Evolutionary conservation across 495 filamentous ascomycete species (phyloP), one percentile per base, ranked within the genome.

Genomic region (Aspergillus steynii): DNA sequence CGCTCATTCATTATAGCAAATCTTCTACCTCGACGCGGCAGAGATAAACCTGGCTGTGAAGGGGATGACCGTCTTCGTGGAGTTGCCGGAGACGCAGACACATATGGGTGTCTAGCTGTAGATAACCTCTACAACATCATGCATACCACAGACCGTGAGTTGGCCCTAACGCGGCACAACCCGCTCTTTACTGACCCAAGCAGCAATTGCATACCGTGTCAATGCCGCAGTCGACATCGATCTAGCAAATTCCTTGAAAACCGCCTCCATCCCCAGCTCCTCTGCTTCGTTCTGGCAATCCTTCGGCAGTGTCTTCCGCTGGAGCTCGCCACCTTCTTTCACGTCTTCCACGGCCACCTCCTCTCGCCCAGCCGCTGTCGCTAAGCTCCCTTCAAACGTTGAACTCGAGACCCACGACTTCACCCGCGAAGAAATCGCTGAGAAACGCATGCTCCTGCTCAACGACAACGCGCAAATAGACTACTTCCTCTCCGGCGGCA

Each of bases 381-480:
- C 82, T 3, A 90, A 92, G 7, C 82, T 97, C 8, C 95, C 95
- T 0, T 93, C 91, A 0, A 96, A 89, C 57, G 86, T 98, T 10
- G 95, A 99, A 70, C 83, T 99, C 68, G 95, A 97, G 67, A 95
- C 93, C 1, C 95, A 97, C 71, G 89, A 99, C 70, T 99, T 99
- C 69, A 86, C 90, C 3, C 83, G 90, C 25, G 95, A 99, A 72
- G 93, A 97, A 65, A 83, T 96, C 52, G 94, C 93, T 0, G 95
- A 99, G 75, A 91, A 88, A 72, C 88, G 93, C 50, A 90, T 93
- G 68, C 86, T 86, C 59, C 72, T 96, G 37, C 82, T 99, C 3
- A 99, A 99, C 62, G 95, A 98, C 62, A 97, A 97, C 61, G 93
- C 92, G 0, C 95, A 97, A 74, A 86, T 99, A 42, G 95, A 99